Evolutionary conservation across 257 asterid genomes (phyloP).

Genomic region (Nicotiana sylvestris): DNA sequence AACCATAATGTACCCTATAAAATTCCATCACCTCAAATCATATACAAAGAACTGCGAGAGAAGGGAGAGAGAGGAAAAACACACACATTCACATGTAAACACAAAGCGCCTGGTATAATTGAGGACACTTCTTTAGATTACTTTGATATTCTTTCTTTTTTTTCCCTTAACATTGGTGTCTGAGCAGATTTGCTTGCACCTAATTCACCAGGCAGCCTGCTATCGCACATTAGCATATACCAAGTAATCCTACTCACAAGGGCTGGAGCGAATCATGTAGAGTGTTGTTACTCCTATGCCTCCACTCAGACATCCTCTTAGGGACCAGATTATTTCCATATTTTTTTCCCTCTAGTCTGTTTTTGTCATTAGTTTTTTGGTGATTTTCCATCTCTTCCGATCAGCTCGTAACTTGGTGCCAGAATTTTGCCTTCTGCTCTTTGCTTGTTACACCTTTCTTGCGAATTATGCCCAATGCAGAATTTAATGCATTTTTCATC

Average conservation of each 20-base stretch:
- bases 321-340: not conserved
- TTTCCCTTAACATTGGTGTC: not conserved
- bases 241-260: not conserved
- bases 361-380: not conserved
- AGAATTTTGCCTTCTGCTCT: not conserved
- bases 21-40: not conserved
- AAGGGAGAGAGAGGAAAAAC: not conserved
- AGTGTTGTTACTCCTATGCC: not conserved
- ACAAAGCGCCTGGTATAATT: not conserved
- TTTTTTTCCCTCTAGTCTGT: not conserved
- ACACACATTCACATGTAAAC: not conserved
- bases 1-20: not conserved
- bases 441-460: not conserved
- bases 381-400: not conserved
- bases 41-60: not conserved
- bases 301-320: not conserved
- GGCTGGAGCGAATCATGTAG: not conserved
- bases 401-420: not conserved
- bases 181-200: not conserved
- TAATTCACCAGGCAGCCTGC: not conserved
- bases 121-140: not conserved
- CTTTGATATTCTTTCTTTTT: not conserved
- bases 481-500: not conserved
- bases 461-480: not conserved
- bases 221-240: not conserved